phyloP scores from a whole-genome alignment of 2,329 filamentous ascomycete genomes.

The Aaosphaeria arxii region DNA sequence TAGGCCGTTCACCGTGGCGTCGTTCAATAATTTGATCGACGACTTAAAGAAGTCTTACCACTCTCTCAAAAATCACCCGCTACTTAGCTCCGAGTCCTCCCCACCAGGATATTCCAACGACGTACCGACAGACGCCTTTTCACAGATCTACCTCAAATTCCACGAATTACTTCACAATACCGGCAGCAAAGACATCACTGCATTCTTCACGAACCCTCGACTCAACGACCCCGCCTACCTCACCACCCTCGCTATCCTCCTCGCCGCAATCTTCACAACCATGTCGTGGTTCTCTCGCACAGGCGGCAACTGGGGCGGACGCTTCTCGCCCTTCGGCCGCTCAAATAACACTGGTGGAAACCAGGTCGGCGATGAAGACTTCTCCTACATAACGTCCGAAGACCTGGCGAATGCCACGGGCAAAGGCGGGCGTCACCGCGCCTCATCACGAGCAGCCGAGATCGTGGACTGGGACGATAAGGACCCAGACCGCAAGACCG shows the following conservation, averaged over 20 bases:
- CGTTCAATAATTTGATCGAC: slow-evolving; percentile 27
- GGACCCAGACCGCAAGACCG: slow-evolving; percentile 56
- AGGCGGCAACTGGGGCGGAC: slow-evolving; percentile 40
- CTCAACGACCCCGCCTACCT: slow-evolving; percentile 33
- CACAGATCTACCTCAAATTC: slow-evolving; percentile 8
- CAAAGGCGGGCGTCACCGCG: slow-evolving; percentile 15
- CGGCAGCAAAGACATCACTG: slow-evolving; percentile 16
- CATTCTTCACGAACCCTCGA: slow-evolving; percentile 26
- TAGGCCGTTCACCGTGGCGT: slow-evolving; percentile 30
- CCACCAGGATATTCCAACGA: slow-evolving; percentile 8
- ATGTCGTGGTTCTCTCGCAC: slow-evolving; percentile 49
- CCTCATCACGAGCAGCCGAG: slow-evolving; percentile 32
- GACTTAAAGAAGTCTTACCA: slow-evolving; percentile 36
- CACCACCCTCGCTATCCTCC: slow-evolving; percentile 28
- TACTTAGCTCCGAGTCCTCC: slow-evolving; percentile 19
- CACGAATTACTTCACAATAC: slow-evolving; percentile 15
- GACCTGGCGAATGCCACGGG: slow-evolving; percentile 57
- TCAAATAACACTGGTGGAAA: slow-evolving; percentile 38
- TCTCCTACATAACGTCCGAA: slow-evolving; percentile 77
- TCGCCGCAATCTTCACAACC: slow-evolving; percentile 41
- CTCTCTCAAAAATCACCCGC: slow-evolving; percentile 31
- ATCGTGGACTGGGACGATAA: slow-evolving; percentile 39
- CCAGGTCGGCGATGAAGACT: slow-evolving; percentile 72
- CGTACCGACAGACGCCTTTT: slow-evolving; percentile 14
- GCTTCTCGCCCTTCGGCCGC: slow-evolving; percentile 50